Evolutionary conservation across 1,284 basidiomycete genomes (phyloP).

Genomic region (Moesziomyces globuligerus): DNA sequence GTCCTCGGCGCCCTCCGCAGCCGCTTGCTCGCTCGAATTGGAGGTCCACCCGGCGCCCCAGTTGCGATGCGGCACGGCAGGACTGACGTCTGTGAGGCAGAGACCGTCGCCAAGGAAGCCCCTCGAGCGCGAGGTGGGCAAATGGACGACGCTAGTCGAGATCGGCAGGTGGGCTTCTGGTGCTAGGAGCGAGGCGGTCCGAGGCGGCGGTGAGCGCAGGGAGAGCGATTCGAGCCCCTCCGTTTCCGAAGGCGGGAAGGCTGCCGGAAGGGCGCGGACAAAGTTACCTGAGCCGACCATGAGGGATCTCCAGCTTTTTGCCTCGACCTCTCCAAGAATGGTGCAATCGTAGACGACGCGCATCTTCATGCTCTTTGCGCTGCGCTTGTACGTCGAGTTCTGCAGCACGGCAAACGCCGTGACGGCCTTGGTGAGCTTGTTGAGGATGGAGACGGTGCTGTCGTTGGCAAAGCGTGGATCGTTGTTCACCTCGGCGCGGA

Average conservation of each 20-base stretch:
- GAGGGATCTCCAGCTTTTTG: slow-evolving; percentile 56
- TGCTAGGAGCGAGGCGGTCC: slow-evolving; percentile 20
- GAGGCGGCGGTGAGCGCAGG: slow-evolving; percentile 18
- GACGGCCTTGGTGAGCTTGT: slow-evolving; percentile 70
- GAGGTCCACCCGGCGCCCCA: slow-evolving; percentile 3
- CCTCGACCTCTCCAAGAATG: slow-evolving; percentile 67
- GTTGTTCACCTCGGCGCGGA: slow-evolving; percentile 69
- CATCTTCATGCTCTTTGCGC: slow-evolving; percentile 64
- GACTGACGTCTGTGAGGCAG: slow-evolving; percentile 45
- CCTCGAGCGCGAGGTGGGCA: slow-evolving; percentile 29
- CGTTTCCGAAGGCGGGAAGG: slow-evolving; percentile 18
- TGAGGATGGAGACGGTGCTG: slow-evolving; percentile 46
- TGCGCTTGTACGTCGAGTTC: slow-evolving; percentile 70
- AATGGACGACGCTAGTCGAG: not conserved
- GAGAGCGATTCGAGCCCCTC: slow-evolving; percentile 26
- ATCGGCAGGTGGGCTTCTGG: slow-evolving; percentile 4
- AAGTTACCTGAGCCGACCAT: slow-evolving; percentile 56
- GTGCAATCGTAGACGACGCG: slow-evolving; percentile 70
- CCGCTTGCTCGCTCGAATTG: not conserved
- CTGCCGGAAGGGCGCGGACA: slow-evolving; percentile 18
- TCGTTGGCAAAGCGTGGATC: slow-evolving; percentile 63
- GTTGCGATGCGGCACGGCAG: not conserved
- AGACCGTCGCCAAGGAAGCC: slow-evolving; percentile 43
- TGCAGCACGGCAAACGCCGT: slow-evolving; percentile 72
- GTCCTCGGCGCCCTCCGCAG: slow-evolving; percentile 6